Base-by-base conservation (phyloP, 2,329 filamentous ascomycete species). In the Amylocarpus encephaloides region DNA sequence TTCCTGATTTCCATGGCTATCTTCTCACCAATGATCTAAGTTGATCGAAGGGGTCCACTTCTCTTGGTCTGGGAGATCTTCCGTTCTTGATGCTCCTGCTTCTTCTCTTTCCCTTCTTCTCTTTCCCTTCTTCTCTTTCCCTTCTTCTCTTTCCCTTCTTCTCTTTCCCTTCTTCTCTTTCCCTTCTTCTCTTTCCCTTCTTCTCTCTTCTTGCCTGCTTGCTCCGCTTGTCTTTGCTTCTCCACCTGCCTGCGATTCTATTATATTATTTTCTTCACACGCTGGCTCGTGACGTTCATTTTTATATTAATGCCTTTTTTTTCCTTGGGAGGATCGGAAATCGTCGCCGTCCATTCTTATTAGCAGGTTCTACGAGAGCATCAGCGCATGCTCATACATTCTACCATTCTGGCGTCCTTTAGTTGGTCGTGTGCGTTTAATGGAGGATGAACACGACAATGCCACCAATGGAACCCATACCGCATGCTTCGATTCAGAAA, bases 211-310 rank as follows among this genome's bases (percentile, higher is more conserved):
- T 54, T 51, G 47, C 40, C 49, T 53, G 55, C 57, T 59, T 49
- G 41, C 47, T 53, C 42, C 55, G 49, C 44, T 35, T 41, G 48
- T 51, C 40, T 57, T 46, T 55, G 43, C 50, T 51, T 55, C 43
- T 35, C 48, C 29, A 51, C 30, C 42, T 32, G 16, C 15, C 54
- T 40, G 47, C 18, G 40, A 42, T 49, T 26, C 22, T 26, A 26
- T 26, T 26, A 41, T 43, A 45, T 58, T 58, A 48, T 48, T 39
- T 56, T 63, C 56, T 60, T 50, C 43, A 56, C 61, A 62, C 64
- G 62, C 64, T 64, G 64, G 64, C 49, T 65, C 63, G 63, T 65
- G 61, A 55, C 33, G 45, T 57, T 53, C 45, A 46, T 62, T 60
- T 58, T 40, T 50, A 42, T 52, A 55, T 53, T 51, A 50, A n/a